Base-by-base conservation (phyloP, 345 rosid genomes). In the Cardamine resedifolia region DNA sequence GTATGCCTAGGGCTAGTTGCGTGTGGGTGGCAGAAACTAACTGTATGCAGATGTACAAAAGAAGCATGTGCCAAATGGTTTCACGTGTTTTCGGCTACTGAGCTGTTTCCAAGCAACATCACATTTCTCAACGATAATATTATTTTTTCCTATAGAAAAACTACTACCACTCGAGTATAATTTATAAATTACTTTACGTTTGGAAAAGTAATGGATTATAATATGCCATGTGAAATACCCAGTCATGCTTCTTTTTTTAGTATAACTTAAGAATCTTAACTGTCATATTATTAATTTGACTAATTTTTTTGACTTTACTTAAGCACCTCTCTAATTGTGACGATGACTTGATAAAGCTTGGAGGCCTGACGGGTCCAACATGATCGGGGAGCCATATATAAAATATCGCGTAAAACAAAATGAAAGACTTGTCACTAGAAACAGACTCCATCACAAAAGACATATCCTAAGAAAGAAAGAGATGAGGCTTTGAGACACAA, bases 51-150 rank as follows among this genome's bases (percentile, higher is more conserved):
- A 18, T 64, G 71, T 56, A 24, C 7, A 45, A 12, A 28, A 65
- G 7, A 65, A 47, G 77, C 77, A 36, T 47, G 10, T 47, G 44
- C 52, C 26, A 65, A 48, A 60, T 59, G 66, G 68, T 67, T 39
- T 31, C 68, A 59, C 78, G 73, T 74, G 78, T 38, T 49, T 44
- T 24, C 41, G 9, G 27, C 49, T 10, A 45, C 20, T 45, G 20
- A 30, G 65, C 3, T 20, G 58, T 23, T 62, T 51, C 65, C 15
- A 58, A 73, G 65, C 66, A 57, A 73, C 71, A 7, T 73, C 66
- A 57, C 45, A 73, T 66, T 18, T 65, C 60, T 48, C 59, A 19
- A 45, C 71, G 30, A 72, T 21, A 44, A 55, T 20, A 21, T 12
- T 30, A 4, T 52, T 10, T 36, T 26, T 50, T 38, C 11, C 9